phyloP scores from a whole-genome alignment of 23 red algal genomes.

The Cyanidium caldarium region DNA sequence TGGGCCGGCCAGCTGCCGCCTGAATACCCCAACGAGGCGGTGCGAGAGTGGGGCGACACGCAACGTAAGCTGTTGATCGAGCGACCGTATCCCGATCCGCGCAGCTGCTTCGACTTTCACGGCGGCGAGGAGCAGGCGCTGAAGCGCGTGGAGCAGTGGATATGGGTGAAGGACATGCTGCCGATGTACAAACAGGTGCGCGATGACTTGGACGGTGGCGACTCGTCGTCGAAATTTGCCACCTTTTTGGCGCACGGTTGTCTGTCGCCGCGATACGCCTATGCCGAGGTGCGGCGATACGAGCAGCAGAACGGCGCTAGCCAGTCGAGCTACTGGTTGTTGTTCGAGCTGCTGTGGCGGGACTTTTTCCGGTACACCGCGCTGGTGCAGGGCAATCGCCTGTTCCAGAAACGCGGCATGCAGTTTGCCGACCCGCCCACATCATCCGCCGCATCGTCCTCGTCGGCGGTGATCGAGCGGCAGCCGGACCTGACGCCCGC shows the following conservation, averaged over 20 bases:
- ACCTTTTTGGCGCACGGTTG: slow-evolving; percentile 61
- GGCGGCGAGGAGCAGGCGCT: slow-evolving; percentile 43
- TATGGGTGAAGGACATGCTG: slow-evolving; percentile 19
- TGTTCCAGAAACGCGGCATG: slow-evolving; percentile 16
- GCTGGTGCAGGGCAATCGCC: slow-evolving; percentile 20
- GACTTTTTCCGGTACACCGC: slow-evolving; percentile 78
- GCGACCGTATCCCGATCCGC: slow-evolving; percentile 36
- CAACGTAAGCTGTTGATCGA: slow-evolving; percentile 22
- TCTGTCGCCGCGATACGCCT: slow-evolving; percentile 52
- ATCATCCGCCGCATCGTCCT: not conserved
- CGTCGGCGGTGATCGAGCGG: not conserved
- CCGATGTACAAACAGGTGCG: slow-evolving; percentile 58
- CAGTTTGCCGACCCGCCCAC: not conserved
- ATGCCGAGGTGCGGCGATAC: slow-evolving; percentile 37
- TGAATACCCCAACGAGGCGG: slow-evolving; percentile 12
- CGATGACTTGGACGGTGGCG: slow-evolving; percentile 29
- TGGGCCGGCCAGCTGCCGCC: not conserved
- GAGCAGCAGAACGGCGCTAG: slow-evolving; percentile 34
- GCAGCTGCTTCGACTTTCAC: slow-evolving; percentile 22
- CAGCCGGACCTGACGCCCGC: not conserved
- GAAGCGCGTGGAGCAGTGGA: slow-evolving; percentile 31
- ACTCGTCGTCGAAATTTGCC: slow-evolving; percentile 61
- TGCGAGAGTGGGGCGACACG: slow-evolving; percentile 22
- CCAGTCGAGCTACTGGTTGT: slow-evolving; percentile 71
- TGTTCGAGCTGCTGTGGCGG: slow-evolving; percentile 79